These are phyloP conservation scores for Nadsonia starkeyi-henricii DNA, from an alignment of 1,139 yeast species.

Conservation along the genomic window DNA sequence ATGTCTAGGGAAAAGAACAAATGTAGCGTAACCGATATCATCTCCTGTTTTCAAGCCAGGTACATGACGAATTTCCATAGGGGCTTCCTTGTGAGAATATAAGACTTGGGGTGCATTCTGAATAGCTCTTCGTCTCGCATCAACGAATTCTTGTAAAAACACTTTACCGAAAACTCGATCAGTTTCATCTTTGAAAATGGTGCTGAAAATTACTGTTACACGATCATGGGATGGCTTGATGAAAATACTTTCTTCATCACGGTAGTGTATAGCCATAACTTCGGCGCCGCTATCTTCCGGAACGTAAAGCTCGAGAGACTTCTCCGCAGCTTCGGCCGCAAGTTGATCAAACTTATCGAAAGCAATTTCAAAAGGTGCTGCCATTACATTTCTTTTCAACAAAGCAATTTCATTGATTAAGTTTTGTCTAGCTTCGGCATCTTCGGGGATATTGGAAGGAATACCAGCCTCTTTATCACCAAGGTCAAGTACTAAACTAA, in stretches of 20 bases:
- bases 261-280: slow-evolving; percentile 66
- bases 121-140: slow-evolving; percentile 88
- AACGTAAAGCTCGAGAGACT: slow-evolving; percentile 36
- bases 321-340: slow-evolving; percentile 33
- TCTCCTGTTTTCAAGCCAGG: slow-evolving; percentile 21
- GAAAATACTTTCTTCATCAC: slow-evolving; percentile 87
- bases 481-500: slow-evolving; percentile 59
- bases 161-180: slow-evolving; percentile 92
- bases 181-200: slow-evolving; percentile 91
- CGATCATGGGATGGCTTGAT: slow-evolving; percentile 90
- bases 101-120: slow-evolving; percentile 98
- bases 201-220: slow-evolving; percentile 90
- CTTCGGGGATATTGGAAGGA: slow-evolving; percentile 25
- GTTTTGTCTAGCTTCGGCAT: slow-evolving; percentile 32
- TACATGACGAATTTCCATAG: slow-evolving; percentile 57
- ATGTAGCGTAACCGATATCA: slow-evolving; percentile 30
- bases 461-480: slow-evolving; percentile 1
- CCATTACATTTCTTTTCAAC: slow-evolving; percentile 74
- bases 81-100: slow-evolving; percentile 82
- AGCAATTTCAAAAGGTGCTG: slow-evolving; percentile 86
- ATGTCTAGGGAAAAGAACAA: slow-evolving; percentile 54
- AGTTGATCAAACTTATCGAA: slow-evolving; percentile 65
- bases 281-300: slow-evolving; percentile 40
- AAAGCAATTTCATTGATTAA: slow-evolving; percentile 54
- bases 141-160: slow-evolving; percentile 93